Percentiles rank a stretch among this genome's conserved stretches.
Conservation (phyloP, 805 yeast genomes). For the Priceomyces medius region DNA sequence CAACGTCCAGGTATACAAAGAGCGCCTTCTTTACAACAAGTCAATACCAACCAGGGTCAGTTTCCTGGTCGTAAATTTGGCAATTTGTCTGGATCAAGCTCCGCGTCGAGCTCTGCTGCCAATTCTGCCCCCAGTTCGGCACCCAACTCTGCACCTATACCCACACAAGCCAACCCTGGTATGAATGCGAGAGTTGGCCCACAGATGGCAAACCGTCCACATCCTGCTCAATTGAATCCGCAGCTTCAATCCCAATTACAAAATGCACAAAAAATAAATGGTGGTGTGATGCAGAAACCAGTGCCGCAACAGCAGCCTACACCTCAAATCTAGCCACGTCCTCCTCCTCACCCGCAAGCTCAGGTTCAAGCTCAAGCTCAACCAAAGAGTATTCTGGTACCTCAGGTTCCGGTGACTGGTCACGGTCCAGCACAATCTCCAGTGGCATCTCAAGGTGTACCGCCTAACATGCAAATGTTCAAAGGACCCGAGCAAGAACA, state of each 20-base stretch:
- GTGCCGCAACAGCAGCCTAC: slow-evolving; percentile 24
- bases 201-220: slow-evolving; percentile 25
- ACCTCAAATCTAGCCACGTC: slow-evolving; percentile 19
- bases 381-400: slow-evolving; percentile 1
- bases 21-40: slow-evolving; percentile 21
- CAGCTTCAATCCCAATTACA: slow-evolving; percentile 17
- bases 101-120: slow-evolving; percentile 15
- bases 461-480: neutral
- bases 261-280: slow-evolving; percentile 12
- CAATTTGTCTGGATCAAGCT: slow-evolving; percentile 13
- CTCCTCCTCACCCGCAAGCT: slow-evolving; percentile 7
- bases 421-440: slow-evolving; percentile 7
- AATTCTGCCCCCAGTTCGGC: slow-evolving; percentile 22
- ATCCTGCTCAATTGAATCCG: slow-evolving; percentile 10
- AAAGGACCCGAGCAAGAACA: slow-evolving; percentile 14
- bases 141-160: slow-evolving; percentile 25
- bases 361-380: slow-evolving; percentile 8
- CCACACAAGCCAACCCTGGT: slow-evolving; percentile 11
- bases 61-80: slow-evolving; percentile 9
- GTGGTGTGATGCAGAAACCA: slow-evolving; percentile 13
- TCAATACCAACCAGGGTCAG: slow-evolving; percentile 9
- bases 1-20: slow-evolving; percentile 22
- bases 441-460: slow-evolving; percentile 4
- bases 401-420: slow-evolving; percentile 4
- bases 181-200: slow-evolving; percentile 28